These are phyloP conservation scores for Trametes hirsuta DNA, from an alignment of 1,284 basidiomycete species.

Conservation along the genomic window DNA sequence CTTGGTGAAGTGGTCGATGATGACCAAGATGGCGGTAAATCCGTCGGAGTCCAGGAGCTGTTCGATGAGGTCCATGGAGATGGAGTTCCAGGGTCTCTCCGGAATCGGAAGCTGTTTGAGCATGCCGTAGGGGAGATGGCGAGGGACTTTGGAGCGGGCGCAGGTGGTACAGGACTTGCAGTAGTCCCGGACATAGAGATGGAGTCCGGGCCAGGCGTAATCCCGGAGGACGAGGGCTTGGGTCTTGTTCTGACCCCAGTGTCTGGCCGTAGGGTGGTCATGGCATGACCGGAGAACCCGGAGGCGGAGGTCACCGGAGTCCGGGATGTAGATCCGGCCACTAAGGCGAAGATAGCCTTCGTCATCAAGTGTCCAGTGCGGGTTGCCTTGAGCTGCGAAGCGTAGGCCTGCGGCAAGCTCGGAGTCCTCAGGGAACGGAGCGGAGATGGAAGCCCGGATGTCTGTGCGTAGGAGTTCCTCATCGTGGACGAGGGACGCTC, in stretches of 20 bases:
- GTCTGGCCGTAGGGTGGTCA: constrained; percentile 7
- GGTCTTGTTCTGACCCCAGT: constrained; percentile 21
- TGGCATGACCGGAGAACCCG: constrained; percentile 7
- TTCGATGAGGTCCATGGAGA: constrained; percentile 22
- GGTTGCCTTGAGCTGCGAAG: not conserved
- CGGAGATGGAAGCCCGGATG: constrained; percentile 9
- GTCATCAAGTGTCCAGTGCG: not conserved
- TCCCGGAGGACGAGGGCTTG: constrained; percentile 12
- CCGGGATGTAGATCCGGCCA: constrained; percentile 13
- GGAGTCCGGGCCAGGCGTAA: constrained; percentile 16
- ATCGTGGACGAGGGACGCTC: constrained; percentile 7
- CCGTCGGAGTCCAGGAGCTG: constrained; percentile 1
- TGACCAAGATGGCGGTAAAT: constrained; percentile 11
- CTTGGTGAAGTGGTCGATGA: constrained; percentile 12
- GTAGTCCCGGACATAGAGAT: constrained; percentile 10
- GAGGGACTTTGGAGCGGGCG: constrained; percentile 2
- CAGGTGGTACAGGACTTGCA: constrained; percentile 11
- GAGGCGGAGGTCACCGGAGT: constrained; percentile 12
- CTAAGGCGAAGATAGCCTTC: constrained; percentile 4
- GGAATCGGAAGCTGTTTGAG: constrained; percentile 12
- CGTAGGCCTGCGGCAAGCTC: not conserved
- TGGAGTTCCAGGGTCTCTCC: constrained; percentile 8
- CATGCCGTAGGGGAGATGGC: not conserved
- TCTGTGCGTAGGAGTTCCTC: constrained; percentile 7
- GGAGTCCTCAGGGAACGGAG: not conserved